A percentile compares a stretch with the other conserved stretches of the same genome.
These are phyloP conservation scores for Rhizopus stolonifer DNA, from an alignment of 371 early-diverging fungal genomes.

Conservation along the genomic window DNA sequence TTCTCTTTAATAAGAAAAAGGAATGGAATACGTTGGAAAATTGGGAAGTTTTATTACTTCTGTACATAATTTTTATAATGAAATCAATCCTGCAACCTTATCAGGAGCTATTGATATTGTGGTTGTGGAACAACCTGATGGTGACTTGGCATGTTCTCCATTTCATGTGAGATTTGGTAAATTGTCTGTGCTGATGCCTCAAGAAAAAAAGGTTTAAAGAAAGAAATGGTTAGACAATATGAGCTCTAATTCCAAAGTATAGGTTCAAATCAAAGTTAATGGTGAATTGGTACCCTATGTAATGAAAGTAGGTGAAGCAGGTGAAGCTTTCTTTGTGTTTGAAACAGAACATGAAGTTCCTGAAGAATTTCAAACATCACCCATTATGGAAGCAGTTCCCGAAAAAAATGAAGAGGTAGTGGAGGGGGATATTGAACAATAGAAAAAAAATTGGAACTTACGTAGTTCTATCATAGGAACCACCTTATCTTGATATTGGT, in stretches of 20 bases:
- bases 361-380: constrained; percentile 89
- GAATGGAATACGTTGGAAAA: constrained; percentile 49
- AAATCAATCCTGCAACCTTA: constrained; percentile 96
- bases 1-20: background rate
- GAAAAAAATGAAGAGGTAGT: constrained; percentile 38
- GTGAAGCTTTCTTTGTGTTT: constrained; percentile 98
- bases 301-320: constrained; percentile 98
- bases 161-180: constrained; percentile 99
- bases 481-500: constrained; percentile 47
- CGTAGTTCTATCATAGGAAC: too few species aligned
- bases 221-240: too few species aligned
- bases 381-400: constrained; percentile 69
- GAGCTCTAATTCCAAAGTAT: too few species aligned
- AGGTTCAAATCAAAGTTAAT: constrained; percentile 92
- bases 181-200: constrained; percentile 84
- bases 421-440: background rate
- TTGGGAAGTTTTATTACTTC: constrained; percentile 59
- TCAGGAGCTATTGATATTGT: constrained; percentile 99
- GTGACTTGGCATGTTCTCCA: constrained; percentile 87
- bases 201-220: constrained; percentile 75
- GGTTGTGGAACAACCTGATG: constrained; percentile 84
- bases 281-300: constrained; percentile 71
- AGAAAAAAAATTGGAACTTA: too few species aligned
- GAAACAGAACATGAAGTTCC: constrained; percentile 86
- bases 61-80: constrained; percentile 92